phyloP scores from a whole-genome alignment of 345 rosid genomes.

The Reutealis trisperma region DNA sequence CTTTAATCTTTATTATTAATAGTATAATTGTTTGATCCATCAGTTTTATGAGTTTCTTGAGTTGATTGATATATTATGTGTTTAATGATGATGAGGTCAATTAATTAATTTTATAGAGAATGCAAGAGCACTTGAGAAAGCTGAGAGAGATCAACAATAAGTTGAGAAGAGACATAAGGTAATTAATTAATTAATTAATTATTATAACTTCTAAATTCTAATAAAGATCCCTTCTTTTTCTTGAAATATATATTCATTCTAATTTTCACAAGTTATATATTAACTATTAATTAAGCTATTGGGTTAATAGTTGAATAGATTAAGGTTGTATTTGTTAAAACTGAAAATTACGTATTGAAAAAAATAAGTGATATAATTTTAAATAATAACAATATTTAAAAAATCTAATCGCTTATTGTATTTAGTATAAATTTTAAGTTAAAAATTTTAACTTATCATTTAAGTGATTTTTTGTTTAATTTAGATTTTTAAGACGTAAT shows the following conservation, averaged over 20 bases:
- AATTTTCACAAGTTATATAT: too few species aligned
- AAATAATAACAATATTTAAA: too few species aligned
- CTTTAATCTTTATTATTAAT: background rate
- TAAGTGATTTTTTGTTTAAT: too few species aligned
- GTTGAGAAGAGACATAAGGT: constrained; percentile 56
- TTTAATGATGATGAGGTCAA: background rate
- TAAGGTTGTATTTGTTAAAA: too few species aligned
- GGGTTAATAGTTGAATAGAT: too few species aligned
- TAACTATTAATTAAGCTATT: too few species aligned
- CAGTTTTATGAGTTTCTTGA: background rate
- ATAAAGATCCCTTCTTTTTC: background rate
- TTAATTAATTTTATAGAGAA: constrained; percentile 38
- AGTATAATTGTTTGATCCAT: background rate
- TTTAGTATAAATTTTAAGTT: too few species aligned
- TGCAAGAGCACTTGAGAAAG: constrained; percentile 53
- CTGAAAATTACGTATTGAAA: too few species aligned
- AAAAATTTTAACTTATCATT: too few species aligned
- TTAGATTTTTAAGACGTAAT: too few species aligned
- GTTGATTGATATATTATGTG: background rate
- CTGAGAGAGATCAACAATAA: constrained; percentile 50
- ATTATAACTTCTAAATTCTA: background rate
- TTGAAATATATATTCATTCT: background rate
- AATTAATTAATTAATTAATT: background rate
- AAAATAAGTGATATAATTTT: too few species aligned
- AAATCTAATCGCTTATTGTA: too few species aligned